Evolutionary conservation across 1,284 basidiomycete genomes (phyloP).

Genomic region (Mycosarcoma mackinlayi): DNA sequence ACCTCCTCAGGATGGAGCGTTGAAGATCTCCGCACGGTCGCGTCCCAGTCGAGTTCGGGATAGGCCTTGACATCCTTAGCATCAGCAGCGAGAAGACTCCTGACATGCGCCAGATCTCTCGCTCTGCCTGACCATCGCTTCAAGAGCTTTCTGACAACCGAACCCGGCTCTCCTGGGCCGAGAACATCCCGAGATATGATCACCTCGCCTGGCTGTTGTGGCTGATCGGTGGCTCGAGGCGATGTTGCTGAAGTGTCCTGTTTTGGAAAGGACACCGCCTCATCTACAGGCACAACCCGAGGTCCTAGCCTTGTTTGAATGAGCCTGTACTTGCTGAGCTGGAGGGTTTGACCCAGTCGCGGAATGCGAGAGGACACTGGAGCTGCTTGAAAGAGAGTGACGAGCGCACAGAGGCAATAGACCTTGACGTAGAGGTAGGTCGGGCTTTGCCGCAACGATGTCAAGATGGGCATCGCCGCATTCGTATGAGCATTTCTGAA

Average conservation of each 20-base stretch:
- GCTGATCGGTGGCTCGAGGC: background rate
- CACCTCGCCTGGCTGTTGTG: conserved; percentile 11
- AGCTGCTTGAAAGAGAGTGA: conserved; percentile 60
- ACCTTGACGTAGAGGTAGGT: conserved; percentile 64
- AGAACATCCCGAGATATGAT: conserved; percentile 48
- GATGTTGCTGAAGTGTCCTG: background rate
- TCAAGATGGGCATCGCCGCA: conserved; percentile 50
- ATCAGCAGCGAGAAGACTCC: conserved; percentile 38
- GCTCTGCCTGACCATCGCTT: conserved; percentile 53
- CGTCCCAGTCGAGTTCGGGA: conserved; percentile 62
- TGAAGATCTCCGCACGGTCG: conserved; percentile 51
- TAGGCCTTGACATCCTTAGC: conserved; percentile 45
- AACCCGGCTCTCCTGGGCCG: conserved; percentile 17
- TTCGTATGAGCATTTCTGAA: conserved; percentile 6
- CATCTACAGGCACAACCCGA: conserved; percentile 32
- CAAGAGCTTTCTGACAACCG: conserved; percentile 22
- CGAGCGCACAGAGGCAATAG: conserved; percentile 60
- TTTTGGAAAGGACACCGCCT: background rate
- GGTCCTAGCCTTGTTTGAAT: conserved; percentile 34
- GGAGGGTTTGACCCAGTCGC: conserved; percentile 29
- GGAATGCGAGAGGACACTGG: conserved; percentile 60
- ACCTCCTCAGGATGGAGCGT: conserved; percentile 49
- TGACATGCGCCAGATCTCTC: conserved; percentile 54
- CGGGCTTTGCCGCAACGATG: conserved; percentile 55
- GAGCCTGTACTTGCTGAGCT: conserved; percentile 34